Base-by-base conservation (phyloP, 495 filamentous ascomycete species). In the Neurospora sp. region DNA sequence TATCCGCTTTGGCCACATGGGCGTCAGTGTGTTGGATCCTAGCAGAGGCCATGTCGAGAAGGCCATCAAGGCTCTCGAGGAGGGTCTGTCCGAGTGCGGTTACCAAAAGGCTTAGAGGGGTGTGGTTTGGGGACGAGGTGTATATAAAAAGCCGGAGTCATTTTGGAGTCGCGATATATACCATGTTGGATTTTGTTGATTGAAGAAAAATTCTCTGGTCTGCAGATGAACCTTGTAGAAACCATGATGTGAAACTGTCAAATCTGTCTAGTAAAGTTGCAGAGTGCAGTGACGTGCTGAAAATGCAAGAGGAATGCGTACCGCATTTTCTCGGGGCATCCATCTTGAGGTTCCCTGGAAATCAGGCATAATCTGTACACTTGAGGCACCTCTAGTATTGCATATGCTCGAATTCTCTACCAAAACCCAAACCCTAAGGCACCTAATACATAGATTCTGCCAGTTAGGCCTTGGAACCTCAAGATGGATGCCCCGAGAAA, bases 1-100 rank as follows among this genome's bases (percentile, higher is more conserved):
- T 75, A 85, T 89, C 74, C 84, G 88, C 23, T 88, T 89, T 73
- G 94, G 94, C 40, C 96, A 99, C 84, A 99, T 99, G 96, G 96
- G 96, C 75, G 93, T 98, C 69, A 95, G 91, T 83, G 92, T 97
- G 72, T 89, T 86, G 72, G 89, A 91, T 77, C 85, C 89, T 37
- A 84, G 84, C 69, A 82, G 90, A 66, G 82, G 79, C 42, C 93
- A 99, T 80, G 89, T 98, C 78, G 91, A 96, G 48, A 90, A 90
- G 74, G 96, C 94, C 31, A 84, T 98, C 74, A 84, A 87, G 76
- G 92, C 92, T 39, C 82, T 99, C 75, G 91, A 92, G 85, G 88
- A 89, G 74, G 88, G 89, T 20, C 82, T 97, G 76, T 79, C 84
- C 3, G 95, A 97, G 81, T 91, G 89, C 31, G 91, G 91, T 1